Base-by-base conservation (phyloP, 768 basidiomycete genomes). In the Mycena polygramma region DNA sequence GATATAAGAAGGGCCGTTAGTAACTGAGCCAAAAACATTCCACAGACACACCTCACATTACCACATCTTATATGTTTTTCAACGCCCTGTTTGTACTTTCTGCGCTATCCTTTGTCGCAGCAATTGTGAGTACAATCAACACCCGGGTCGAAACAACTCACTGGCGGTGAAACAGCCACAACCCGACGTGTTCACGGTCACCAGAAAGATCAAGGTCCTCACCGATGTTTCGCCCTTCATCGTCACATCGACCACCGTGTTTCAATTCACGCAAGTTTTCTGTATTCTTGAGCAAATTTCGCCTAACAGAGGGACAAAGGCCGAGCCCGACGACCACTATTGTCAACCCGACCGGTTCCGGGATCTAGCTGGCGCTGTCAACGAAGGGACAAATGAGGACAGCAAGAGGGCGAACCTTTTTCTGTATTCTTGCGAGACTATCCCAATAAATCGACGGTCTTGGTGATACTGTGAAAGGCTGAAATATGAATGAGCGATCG, bases 171-270 rank as follows among this genome's bases (percentile, higher is more conserved):
- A 46, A 7, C 36, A 63, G 60, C 67, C 67, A 3, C 66, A 68
- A 24, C 67, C 67, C 39, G 24, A 37, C 19, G n/a, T 46, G 11
- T 41, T 68, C 17, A 68, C 67, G 35, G 67, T 57, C 17, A 68
- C 55, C 37, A 53, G 67, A 4, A 36, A 57, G 13, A 37, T 62
- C 37, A 45, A 68, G 22, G 24, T 53, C 4, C 20, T 68, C 17
- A 68, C 67, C 8, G 60, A 68, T 43, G 48, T 68, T 7, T 45
- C 67, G 9, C 67, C 67, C 22, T 68, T 57, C 54, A 68, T 68
- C 22, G 67, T 68, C 4, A 45, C 49, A 10, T 8, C 36, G 20
- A 68, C 67, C 2, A 68, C 67, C 10, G 35, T 63, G 26, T 48
- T 68, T 7, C 57, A 53, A 5, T 68, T 68, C 61, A 68, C 67